Conservation (phyloP, 805 yeast species). For the Zygosaccharomyces lentus region DNA sequence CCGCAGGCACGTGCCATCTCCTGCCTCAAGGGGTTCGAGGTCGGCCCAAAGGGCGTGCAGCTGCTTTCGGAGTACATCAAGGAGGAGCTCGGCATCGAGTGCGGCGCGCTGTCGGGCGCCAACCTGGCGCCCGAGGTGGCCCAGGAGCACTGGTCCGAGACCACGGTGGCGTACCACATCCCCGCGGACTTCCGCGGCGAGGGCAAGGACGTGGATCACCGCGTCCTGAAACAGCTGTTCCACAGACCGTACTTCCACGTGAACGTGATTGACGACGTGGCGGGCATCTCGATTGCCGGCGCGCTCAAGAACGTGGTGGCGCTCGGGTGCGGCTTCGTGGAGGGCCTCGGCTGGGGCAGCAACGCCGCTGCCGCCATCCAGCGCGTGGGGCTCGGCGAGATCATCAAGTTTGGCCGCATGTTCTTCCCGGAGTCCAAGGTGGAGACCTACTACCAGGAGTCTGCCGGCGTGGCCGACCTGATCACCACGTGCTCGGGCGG, state of each 20-base stretch:
- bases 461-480: conserved; percentile 97
- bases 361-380: conserved; percentile 97
- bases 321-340: conserved; percentile 93
- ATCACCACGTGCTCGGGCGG: conserved; percentile 98
- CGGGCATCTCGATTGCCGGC: conserved; percentile 95
- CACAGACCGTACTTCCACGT: conserved; percentile 99
- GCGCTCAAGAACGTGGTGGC: conserved; percentile 97
- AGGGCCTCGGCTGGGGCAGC: conserved; percentile 98
- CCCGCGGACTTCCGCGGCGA: conserved; percentile 56
- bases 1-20: conserved; percentile 82
- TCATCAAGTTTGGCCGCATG: conserved; percentile 74
- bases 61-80: conserved; percentile 75
- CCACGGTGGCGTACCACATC: conserved; percentile 84
- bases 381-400: conserved; percentile 92
- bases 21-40: conserved; percentile 93
- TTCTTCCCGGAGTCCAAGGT: conserved; percentile 74
- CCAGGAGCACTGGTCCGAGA: conserved; percentile 91
- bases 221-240: conserved; percentile 73
- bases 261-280: conserved; percentile 84
- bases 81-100: conserved; percentile 75
- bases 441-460: conserved; percentile 84
- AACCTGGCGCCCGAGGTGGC: conserved; percentile 98
- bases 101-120: conserved; percentile 97
- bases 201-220: conserved; percentile 56
- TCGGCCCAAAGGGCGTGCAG: conserved; percentile 78